Evolutionary conservation across 768 basidiomycete genomes (phyloP).

Genomic region (Leccinum longicurvipes): DNA sequence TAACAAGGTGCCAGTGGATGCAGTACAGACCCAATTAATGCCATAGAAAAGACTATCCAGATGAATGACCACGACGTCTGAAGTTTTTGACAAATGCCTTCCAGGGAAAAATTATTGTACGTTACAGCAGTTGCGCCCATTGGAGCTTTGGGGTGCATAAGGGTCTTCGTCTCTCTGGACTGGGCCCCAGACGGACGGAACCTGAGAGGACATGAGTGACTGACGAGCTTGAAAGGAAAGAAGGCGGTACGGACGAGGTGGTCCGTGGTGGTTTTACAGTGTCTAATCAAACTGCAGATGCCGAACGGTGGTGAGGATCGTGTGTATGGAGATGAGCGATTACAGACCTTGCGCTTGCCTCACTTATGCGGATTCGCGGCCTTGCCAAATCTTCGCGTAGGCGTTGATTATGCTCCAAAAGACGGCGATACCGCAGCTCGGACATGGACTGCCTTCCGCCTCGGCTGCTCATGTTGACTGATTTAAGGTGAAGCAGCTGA

Average conservation of each 20-base stretch:
- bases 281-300: slow-evolving; percentile 58
- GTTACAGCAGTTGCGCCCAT: slow-evolving; percentile 52
- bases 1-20: background rate
- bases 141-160: slow-evolving; percentile 67
- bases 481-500: background rate
- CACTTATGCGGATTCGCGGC: slow-evolving; percentile 68
- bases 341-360: slow-evolving; percentile 64
- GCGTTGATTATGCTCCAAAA: slow-evolving; percentile 78
- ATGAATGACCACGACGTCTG: background rate
- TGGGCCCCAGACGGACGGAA: slow-evolving; percentile 96
- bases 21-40: slow-evolving; percentile 14
- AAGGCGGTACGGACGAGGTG: slow-evolving; percentile 47
- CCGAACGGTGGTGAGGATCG: slow-evolving; percentile 3
- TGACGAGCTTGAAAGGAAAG: background rate
- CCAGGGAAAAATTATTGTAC: slow-evolving; percentile 45
- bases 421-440: slow-evolving; percentile 75
- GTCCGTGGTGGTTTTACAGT: slow-evolving; percentile 72
- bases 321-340: background rate
- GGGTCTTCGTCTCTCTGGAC: slow-evolving; percentile 92
- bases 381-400: slow-evolving; percentile 69
- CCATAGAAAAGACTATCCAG: background rate
- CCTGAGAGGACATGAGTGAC: slow-evolving; percentile 42
- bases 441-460: slow-evolving; percentile 72
- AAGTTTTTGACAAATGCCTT: background rate
- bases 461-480: slow-evolving; percentile 52